phyloP scores from a whole-genome alignment of 1,139 yeast genomes.

The Blastobotrys serpentis region DNA sequence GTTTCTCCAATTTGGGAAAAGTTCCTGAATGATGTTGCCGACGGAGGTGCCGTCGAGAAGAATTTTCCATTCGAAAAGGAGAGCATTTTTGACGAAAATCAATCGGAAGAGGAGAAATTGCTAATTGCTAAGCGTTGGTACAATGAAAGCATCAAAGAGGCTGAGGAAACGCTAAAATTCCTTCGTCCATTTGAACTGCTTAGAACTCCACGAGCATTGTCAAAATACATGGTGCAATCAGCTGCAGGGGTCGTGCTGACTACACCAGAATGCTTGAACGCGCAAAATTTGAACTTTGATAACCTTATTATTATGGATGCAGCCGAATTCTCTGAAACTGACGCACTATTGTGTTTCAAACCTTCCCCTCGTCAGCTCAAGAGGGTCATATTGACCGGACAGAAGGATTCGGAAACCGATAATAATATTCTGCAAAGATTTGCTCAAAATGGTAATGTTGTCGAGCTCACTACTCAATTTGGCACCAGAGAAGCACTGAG shows the following conservation, averaged over 20 bases:
- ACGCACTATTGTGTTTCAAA: background rate
- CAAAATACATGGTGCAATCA: slow-evolving; percentile 31
- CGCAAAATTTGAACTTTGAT: slow-evolving; percentile 27
- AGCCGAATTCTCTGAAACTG: background rate
- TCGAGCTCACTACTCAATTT: background rate
- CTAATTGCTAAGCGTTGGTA: background rate
- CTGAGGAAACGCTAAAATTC: background rate
- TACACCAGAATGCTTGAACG: slow-evolving; percentile 32
- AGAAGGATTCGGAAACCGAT: slow-evolving; percentile 26
- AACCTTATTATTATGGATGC: slow-evolving; percentile 15
- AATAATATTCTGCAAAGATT: background rate
- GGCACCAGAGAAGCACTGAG: background rate
- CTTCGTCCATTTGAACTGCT: slow-evolving; percentile 40
- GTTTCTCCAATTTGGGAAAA: slow-evolving; percentile 23
- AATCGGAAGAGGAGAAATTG: slow-evolving; percentile 4
- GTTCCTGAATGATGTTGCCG: background rate
- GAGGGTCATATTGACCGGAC: slow-evolving; percentile 41
- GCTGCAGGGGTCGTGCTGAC: slow-evolving; percentile 39
- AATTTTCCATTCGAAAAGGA: background rate
- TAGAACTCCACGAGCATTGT: slow-evolving; percentile 25
- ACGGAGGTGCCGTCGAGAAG: background rate
- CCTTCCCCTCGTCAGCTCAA: slow-evolving; percentile 19
- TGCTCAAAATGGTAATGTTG: background rate
- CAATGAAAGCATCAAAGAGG: background rate
- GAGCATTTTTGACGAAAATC: background rate